A percentile compares a stretch with the other conserved stretches of the same genome.
These are phyloP conservation scores for Fragaria nilgerrensis DNA, from an alignment of 306 rosid genomes.

Conservation along the genomic window DNA sequence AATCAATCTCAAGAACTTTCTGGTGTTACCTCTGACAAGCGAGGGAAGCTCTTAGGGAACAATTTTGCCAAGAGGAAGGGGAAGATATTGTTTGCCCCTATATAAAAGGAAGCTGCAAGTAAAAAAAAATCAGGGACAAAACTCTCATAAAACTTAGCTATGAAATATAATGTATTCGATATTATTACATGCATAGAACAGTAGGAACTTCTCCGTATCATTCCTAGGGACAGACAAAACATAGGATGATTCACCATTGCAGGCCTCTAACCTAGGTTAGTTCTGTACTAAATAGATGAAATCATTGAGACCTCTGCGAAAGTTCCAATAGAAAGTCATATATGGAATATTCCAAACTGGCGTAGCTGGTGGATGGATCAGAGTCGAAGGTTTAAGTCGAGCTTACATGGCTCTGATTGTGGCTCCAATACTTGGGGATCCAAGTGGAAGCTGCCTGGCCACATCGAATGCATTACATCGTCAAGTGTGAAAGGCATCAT, in stretches of 20 bases:
- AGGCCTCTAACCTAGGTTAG: conserved; percentile 42
- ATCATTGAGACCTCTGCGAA: conserved; percentile 5
- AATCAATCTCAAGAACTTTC: background rate
- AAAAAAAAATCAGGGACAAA: conserved; percentile 9
- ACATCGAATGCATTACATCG: conserved; percentile 48
- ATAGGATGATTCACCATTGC: conserved; percentile 24
- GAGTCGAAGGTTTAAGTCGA: conserved; percentile 82
- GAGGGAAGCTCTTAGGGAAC: background rate
- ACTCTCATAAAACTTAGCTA: background rate
- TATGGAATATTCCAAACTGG: conserved; percentile 11
- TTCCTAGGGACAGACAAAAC: conserved; percentile 33
- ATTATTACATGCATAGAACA: conserved; percentile 36
- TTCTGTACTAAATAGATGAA: conserved; percentile 27
- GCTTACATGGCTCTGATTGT: conserved; percentile 45
- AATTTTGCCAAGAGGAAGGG: background rate
- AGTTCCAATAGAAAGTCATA: conserved; percentile 15
- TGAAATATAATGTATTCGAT: conserved; percentile 24
- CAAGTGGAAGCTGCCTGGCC: conserved; percentile 95
- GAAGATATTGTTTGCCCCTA: conserved; percentile 9
- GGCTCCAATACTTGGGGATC: conserved; percentile 43
- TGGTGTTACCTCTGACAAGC: background rate
- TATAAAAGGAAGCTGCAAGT: conserved; percentile 14
- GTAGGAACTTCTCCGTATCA: conserved; percentile 23
- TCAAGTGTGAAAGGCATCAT: conserved; percentile 51
- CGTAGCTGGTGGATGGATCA: conserved; percentile 33